A percentile compares a stretch with the other conserved stretches of the same genome.
Conservation (phyloP, 169 alveolate genomes). For the Blepharisma undulans region DNA sequence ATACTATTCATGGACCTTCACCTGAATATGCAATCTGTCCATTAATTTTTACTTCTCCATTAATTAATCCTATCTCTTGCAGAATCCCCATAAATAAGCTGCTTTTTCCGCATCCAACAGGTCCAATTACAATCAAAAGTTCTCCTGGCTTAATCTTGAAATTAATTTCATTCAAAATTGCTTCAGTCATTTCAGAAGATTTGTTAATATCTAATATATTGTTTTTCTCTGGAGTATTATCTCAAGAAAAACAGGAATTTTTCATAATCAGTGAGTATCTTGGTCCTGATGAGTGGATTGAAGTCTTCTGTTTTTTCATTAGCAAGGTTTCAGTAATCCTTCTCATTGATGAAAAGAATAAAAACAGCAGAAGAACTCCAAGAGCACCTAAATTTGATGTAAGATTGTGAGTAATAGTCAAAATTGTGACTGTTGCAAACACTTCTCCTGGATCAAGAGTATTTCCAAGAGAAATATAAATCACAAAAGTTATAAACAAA, state of each 20-base stretch:
- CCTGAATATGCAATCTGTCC: not conserved
- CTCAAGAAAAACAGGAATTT: not conserved
- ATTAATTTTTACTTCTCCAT: not conserved
- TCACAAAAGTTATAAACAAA: constrained; percentile 11
- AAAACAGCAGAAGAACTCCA: not conserved
- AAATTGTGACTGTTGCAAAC: not conserved
- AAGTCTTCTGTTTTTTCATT: not conserved
- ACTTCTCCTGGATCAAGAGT: not conserved
- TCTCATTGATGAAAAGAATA: not conserved
- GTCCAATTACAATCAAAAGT: constrained; percentile 16
- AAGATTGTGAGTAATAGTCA: not conserved
- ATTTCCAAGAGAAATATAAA: not conserved
- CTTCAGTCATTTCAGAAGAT: not conserved
- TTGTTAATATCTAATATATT: not conserved
- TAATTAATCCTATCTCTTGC: not conserved
- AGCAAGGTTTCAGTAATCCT: not conserved
- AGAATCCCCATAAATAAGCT: not conserved
- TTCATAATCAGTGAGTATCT: not conserved
- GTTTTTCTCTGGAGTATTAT: not conserved
- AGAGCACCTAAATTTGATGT: not conserved
- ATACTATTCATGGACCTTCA: constrained; percentile 15
- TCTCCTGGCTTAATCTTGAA: constrained; percentile 24
- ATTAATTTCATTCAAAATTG: not conserved
- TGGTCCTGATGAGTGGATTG: not conserved
- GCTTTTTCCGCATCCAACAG: constrained; percentile 33